Base-by-base conservation (phyloP, 441 rosid genomes). In the Rhodomyrtus psidioides region DNA sequence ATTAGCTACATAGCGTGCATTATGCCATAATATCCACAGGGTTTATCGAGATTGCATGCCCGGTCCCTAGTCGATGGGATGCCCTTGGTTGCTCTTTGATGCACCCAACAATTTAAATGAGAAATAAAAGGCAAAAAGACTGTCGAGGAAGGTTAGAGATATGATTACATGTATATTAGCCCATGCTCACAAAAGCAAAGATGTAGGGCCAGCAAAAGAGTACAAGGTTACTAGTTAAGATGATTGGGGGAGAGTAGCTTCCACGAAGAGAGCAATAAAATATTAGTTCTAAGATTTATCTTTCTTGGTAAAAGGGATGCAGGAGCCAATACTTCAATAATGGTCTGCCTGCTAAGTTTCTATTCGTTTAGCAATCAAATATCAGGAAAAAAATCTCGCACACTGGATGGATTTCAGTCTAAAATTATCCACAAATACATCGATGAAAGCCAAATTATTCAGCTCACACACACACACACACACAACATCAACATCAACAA, bases 101-200 rank as follows among this genome's bases (percentile, higher is more conserved):
- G 27, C 7, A 2, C 12, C 6, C 2, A 26, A 26, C 28, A 57
- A 57, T 57, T 46, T 57, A 6, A 57, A 26, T 26, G n/a, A 57
- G 28, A 57, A 26, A 57, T 26, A 26, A 2, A 57, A 57, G 60
- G 62, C 30, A 57, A 23, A 49, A 57, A 6, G 15, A n/a, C 62
- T 57, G 1, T n/a, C 4, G n/a, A 12, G 15, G 30, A 57, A 57
- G 30, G 62, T 26, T 2, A 57, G 27, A 57, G 6, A 57, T n/a
- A 26, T 49, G 10, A 49, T 10, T 49, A 9, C 7, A n/a, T 57
- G 15, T 17, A 14, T 10, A 10, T 10, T 10, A 59, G 9, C 65
- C 65, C 19, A 0, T 6, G 27, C 34, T 27, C 5, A 27, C 0
- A 27, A 6, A 59, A 0, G 34, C 70, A 59, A 27, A 0, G 0